phyloP scores from a whole-genome alignment of 2,329 filamentous ascomycete genomes.

The Scleromitrula shiraiana region DNA sequence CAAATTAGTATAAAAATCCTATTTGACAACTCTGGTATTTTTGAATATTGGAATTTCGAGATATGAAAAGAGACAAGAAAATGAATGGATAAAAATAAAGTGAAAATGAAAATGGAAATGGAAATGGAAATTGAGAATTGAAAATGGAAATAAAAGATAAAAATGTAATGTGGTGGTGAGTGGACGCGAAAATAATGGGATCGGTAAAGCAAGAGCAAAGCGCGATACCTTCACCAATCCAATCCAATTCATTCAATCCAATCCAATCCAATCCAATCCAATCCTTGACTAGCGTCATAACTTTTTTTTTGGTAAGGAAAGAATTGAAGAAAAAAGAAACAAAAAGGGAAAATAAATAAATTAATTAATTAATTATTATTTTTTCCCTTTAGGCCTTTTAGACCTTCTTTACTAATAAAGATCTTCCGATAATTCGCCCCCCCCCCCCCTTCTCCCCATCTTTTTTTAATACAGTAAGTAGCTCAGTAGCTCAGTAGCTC shows the following conservation, averaged over 20 bases:
- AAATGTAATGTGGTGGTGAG: not conserved
- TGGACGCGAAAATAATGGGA: constrained; percentile 5
- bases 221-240: constrained; percentile 5
- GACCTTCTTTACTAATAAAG: not conserved
- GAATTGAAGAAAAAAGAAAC: no score
- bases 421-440: not conserved
- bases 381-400: not conserved
- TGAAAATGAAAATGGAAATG: not conserved
- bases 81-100: not conserved
- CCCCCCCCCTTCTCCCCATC: not conserved
- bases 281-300: not conserved
- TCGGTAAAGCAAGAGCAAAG: constrained; percentile 1
- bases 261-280: no score
- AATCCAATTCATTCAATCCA: not conserved
- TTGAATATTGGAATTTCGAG: not conserved
- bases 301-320: not conserved
- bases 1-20: constrained; percentile 6
- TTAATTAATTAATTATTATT: no score
- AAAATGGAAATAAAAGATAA: not conserved
- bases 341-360: no score
- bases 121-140: not conserved
- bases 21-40: not conserved
- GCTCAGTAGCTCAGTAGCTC: no score
- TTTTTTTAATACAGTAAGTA: no score
- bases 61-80: not conserved